Base-by-base conservation (phyloP, 2,329 filamentous ascomycete species). In the Ascochyta viciae-villosae region DNA sequence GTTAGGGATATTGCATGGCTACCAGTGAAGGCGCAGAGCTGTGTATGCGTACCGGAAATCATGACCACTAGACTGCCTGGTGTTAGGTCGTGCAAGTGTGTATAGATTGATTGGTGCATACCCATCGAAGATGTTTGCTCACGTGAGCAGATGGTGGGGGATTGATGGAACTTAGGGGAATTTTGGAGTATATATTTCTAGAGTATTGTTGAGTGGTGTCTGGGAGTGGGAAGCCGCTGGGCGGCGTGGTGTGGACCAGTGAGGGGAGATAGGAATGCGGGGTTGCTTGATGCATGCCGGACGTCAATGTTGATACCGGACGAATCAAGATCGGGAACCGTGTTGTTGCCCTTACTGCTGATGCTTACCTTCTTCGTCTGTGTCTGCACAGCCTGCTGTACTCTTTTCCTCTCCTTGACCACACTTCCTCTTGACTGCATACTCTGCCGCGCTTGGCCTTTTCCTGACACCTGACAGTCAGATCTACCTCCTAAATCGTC, bases 61-160 rank as follows among this genome's bases (percentile, higher is more conserved):
- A 72, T 72, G 60, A 64, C 69, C 69, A 72, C 69, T 72, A 71
- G 68, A 72, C 69, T 45, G 26, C 3, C 8, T 4, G 60, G 65
- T 29, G 45, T 55, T 50, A 49, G 52, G 15, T 26, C 19, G 16
- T 24, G 22, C 13, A 19, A 19, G 13, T 24, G 22, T 23, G 37
- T 4, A 24, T 24, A 7, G 37, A 26, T 13, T 10, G 37, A 16
- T 39, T 39, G 37, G 37, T 37, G 35, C 49, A 40, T 51, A 51
- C 49, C 40, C 53, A 54, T 54, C 39, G 41, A 50, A 46, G 46
- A 50, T 31, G 50, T 46, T 39, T 50, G 45, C 41, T 50, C 26
- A 49, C 47, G 16, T 46, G 29, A 56, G 46, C 53, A 46, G 47
- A 54, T 54, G 50, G 53, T 37, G 31, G 23, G 15, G 33, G 16